Base-by-base conservation (phyloP, 768 basidiomycete genomes). In the Collybia sp. region DNA sequence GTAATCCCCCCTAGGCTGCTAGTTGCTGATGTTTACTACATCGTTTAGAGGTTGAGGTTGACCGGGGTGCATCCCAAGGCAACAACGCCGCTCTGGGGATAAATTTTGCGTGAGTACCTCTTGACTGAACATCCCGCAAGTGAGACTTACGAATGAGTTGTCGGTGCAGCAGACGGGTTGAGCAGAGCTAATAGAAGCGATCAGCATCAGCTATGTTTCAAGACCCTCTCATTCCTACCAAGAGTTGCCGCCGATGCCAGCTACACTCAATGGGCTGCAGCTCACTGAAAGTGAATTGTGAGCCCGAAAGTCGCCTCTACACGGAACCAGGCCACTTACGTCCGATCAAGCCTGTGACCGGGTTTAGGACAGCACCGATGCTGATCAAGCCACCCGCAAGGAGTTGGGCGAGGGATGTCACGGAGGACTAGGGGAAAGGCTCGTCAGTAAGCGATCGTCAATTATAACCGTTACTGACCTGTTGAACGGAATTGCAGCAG, bases 121-220 rank as follows among this genome's bases (percentile, higher is more conserved):
- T 34, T 25, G 25, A 9, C 13, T 18, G n/a, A 17, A 33, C 19
- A 16, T n/a, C 19, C 12, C 16, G 13, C 18, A 17, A 45, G 17
- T 13, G 20, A 2, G 25, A 18, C 54, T 53, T 50, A 54, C 54
- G 49, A 58, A 58, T 6, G 37, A 15, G 48, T 58, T 58, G 8
- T 37, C 34, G 31, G 53, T 45, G 55, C 58, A 60, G 48, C 58
- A 60, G 40, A 47, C 57, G 2, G 55, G 41, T 44, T 60, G 58
- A 12, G 32, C 16, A 30, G 49, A 30, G 50, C 58, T 59, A 12
- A 31, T 39, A 12, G 16, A 45, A 45, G 25, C 25, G 3, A 25
- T 25, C 25, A n/a, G 20, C 6, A n/a, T 42, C 13, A 16, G 15
- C n/a, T 19, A 6, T 16, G 11, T 20, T 8, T 37, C 12, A 44